Percentiles rank a stretch among this genome's conserved stretches.
Conservation (phyloP, 2,329 filamentous ascomycete genomes). For the Exophiala sp. region DNA sequence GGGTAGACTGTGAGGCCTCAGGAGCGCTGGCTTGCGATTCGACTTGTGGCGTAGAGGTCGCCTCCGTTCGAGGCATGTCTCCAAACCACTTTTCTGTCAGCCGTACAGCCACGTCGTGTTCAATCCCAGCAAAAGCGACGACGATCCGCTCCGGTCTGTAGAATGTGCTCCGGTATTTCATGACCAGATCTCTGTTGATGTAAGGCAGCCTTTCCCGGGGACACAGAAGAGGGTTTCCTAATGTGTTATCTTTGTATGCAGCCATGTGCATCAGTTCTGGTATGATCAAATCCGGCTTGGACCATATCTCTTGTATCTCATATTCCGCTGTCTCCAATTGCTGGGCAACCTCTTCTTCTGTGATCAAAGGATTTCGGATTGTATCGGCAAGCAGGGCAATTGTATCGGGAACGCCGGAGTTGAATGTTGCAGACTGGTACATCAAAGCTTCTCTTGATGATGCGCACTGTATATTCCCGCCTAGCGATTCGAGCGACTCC, state of each 20-base stretch:
- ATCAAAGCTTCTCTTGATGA: constrained; percentile 94
- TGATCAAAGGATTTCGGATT: constrained; percentile 79
- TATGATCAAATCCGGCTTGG: constrained; percentile 91
- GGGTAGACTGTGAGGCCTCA: constrained; percentile 38
- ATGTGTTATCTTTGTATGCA: constrained; percentile 91
- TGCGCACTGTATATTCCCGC: constrained; percentile 95
- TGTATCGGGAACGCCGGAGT: constrained; percentile 79
- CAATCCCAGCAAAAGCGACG: constrained; percentile 88
- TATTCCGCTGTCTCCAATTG: constrained; percentile 91
- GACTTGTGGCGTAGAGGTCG: constrained; percentile 26
- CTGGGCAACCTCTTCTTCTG: constrained; percentile 77
- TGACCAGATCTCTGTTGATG: constrained; percentile 71
- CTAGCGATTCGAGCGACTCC: constrained; percentile 79
- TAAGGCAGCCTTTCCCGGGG: constrained; percentile 73
- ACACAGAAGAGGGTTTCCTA: constrained; percentile 89
- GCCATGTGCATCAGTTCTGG: constrained; percentile 94
- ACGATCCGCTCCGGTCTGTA: constrained; percentile 90
- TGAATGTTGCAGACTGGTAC: constrained; percentile 99
- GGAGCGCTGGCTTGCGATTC: constrained; percentile 30
- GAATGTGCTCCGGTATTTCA: constrained; percentile 76
- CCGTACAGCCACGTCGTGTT: constrained; percentile 73
- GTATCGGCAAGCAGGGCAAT: constrained; percentile 87
- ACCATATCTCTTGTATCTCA: constrained; percentile 96
- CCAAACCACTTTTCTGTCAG: constrained; percentile 85
- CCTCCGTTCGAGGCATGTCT: constrained; percentile 63